Evolutionary conservation across 192 early-diverging fungal species (phyloP).

Genomic region (Physocladia obscura): DNA sequence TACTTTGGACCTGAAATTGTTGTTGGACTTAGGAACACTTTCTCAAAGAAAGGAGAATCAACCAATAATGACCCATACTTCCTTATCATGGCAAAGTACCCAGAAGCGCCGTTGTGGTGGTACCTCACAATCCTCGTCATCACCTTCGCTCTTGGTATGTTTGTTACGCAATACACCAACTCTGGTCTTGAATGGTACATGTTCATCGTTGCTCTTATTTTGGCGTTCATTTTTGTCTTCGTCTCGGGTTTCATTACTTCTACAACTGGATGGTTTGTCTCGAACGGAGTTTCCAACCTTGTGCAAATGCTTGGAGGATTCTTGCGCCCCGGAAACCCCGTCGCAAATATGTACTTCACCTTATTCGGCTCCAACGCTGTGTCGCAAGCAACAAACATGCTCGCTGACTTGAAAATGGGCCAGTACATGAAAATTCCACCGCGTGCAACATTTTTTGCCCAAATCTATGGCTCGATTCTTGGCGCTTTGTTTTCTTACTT

Average conservation of each 20-base stretch:
- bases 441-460: constrained; percentile 71
- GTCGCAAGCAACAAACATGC: constrained; percentile 61
- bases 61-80: constrained; percentile 49
- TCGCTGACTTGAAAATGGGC: constrained; percentile 50
- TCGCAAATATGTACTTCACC: constrained; percentile 72
- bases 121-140: constrained; percentile 44
- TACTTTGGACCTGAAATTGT: constrained; percentile 15
- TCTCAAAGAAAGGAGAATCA: not conserved
- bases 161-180: not conserved
- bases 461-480: constrained; percentile 66
- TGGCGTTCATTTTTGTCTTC: constrained; percentile 55
- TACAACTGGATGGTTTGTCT: not conserved
- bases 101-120: constrained; percentile 78
- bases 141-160: constrained; percentile 6
- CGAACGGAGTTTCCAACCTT: not conserved
- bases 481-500: constrained; percentile 38
- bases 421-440: constrained; percentile 53
- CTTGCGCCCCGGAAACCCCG: constrained; percentile 51
- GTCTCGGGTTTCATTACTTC: constrained; percentile 42
- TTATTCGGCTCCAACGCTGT: constrained; percentile 62
- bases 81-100: constrained; percentile 68
- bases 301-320: constrained; percentile 16
- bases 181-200: constrained; percentile 31
- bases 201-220: constrained; percentile 32
- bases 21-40: not conserved